Percentiles rank a stretch among this genome's conserved stretches.
Conservation (phyloP, 768 basidiomycete species). For the Macrocybe gigantea region DNA sequence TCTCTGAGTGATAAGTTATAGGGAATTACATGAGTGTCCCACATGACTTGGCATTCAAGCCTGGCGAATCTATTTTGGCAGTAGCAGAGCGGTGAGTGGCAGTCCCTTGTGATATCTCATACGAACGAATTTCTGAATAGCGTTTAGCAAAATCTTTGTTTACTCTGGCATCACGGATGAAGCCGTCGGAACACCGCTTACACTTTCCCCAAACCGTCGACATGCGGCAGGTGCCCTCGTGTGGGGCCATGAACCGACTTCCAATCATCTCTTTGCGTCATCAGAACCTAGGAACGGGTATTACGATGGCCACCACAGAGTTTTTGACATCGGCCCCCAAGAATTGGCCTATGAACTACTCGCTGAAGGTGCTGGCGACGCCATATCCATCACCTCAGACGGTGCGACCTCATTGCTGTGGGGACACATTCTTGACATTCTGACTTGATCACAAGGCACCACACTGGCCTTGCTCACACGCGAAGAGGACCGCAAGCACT, state of each 20-base stretch:
- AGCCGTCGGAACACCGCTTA: constrained; percentile 6
- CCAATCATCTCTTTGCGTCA: constrained; percentile 44
- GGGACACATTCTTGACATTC: background rate
- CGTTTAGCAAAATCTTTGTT: constrained; percentile 17
- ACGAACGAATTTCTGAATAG: constrained; percentile 8
- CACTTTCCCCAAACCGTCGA: constrained; percentile 6
- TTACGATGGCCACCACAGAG: constrained; percentile 40
- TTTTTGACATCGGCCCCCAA: constrained; percentile 34
- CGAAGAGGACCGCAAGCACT: constrained; percentile 19
- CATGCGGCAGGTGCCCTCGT: constrained; percentile 25
- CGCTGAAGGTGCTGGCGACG: constrained; percentile 48
- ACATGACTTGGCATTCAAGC: constrained; percentile 40
- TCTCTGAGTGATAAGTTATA: constrained; percentile 2
- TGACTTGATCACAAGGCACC: constrained; percentile 16
- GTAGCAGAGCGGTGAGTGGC: constrained; percentile 32
- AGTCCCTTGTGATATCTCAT: background rate
- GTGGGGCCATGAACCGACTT: constrained; percentile 44
- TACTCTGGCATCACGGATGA: constrained; percentile 9
- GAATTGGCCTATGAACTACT: constrained; percentile 29
- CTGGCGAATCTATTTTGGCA: constrained; percentile 32
- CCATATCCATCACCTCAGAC: constrained; percentile 35
- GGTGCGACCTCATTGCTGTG: constrained; percentile 25
- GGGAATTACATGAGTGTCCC: constrained; percentile 25
- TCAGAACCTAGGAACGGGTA: constrained; percentile 37
- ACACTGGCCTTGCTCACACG: constrained; percentile 28